Evolutionary conservation across 192 early-diverging fungal species (phyloP).

Genomic region (Linderina pennispora): DNA sequence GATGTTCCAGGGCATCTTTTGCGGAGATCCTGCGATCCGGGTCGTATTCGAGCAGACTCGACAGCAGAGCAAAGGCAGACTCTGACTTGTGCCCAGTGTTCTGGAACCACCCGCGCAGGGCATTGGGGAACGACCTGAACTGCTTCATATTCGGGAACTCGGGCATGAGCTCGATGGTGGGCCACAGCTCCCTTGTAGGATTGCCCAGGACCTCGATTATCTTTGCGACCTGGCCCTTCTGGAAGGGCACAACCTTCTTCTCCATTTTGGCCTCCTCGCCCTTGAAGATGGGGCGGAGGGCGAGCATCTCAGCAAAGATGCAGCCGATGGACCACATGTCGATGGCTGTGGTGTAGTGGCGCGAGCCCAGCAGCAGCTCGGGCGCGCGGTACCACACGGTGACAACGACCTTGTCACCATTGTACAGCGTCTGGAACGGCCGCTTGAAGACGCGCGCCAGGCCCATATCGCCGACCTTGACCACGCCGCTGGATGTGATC

Average conservation of each 20-base stretch:
- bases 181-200: slow-evolving; percentile 80
- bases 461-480: slow-evolving; percentile 95
- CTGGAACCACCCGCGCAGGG: slow-evolving; percentile 29
- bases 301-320: slow-evolving; percentile 90
- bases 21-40: slow-evolving; percentile 73
- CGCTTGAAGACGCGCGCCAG: slow-evolving; percentile 74
- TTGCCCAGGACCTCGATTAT: slow-evolving; percentile 85
- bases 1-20: slow-evolving; percentile 68
- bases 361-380: slow-evolving; percentile 74
- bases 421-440: slow-evolving; percentile 73
- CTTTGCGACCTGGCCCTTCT: slow-evolving; percentile 77
- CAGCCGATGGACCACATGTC: slow-evolving; percentile 81
- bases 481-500: slow-evolving; percentile 77
- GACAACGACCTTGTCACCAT: slow-evolving; percentile 81
- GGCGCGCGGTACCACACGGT: slow-evolving; percentile 98
- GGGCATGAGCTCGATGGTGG: slow-evolving; percentile 63
- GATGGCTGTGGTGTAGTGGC: slow-evolving; percentile 83
- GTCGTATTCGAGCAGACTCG: slow-evolving; percentile 73
- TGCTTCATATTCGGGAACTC: slow-evolving; percentile 56
- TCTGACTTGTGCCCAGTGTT: slow-evolving; percentile 49
- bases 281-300: slow-evolving; percentile 77
- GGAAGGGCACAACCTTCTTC: slow-evolving; percentile 77
- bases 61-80: slow-evolving; percentile 61
- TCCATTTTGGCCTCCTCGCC: slow-evolving; percentile 87
- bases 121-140: slow-evolving; percentile 53